Base-by-base conservation (phyloP, 2,329 filamentous ascomycete species). In the Neurospora crassa region DNA sequence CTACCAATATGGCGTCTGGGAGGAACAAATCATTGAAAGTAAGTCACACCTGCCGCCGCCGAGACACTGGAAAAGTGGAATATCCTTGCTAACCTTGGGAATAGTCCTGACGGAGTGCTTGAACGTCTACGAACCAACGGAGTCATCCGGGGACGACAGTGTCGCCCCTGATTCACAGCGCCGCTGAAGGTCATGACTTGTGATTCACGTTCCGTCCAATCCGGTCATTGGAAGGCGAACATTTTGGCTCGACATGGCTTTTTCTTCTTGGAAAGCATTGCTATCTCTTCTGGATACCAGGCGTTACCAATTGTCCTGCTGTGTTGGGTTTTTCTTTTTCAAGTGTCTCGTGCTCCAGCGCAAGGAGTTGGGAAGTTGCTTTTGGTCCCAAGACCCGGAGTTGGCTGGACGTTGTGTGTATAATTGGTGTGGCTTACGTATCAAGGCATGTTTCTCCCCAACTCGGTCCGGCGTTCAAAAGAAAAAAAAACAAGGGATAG, bases 1-100 rank as follows among this genome's bases (percentile, higher is more conserved):
- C 82, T 99, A 98, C 79, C 92, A 98, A 78, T 96, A 97, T 83
- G 96, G 96, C 10, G 92, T 98, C 37, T 96, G 93, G 88, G 96
- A 98, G 81, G 94, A 98, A 79, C 90, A 92, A 78, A 97, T 98
- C 76, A 88, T 96, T 76, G 87, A 88, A 72, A 87, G 94, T 97
- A 84, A 82, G 92, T 86, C 18, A 37, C 47, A 53, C 53, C 14
- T 16, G 5, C 53, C 7, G 5, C 53, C 7, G 53, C 53, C 37
- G 53, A 63, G 53, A 63, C 29, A 63, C 29, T 63, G 1, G 3
- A 37, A 34, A 37, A 63, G 14, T 37, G 53, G 53, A 37, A n/a
- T 29, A 63, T 5, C 7, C 5, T 37, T 63, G 53, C 53, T 63
- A 37, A 63, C 34, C 37, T 37, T 16, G 20, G 53, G 14, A n/a